Evolutionary conservation across 2,329 filamentous ascomycete genomes (phyloP).

Genomic region (Drechslerella dactyloides): DNA sequence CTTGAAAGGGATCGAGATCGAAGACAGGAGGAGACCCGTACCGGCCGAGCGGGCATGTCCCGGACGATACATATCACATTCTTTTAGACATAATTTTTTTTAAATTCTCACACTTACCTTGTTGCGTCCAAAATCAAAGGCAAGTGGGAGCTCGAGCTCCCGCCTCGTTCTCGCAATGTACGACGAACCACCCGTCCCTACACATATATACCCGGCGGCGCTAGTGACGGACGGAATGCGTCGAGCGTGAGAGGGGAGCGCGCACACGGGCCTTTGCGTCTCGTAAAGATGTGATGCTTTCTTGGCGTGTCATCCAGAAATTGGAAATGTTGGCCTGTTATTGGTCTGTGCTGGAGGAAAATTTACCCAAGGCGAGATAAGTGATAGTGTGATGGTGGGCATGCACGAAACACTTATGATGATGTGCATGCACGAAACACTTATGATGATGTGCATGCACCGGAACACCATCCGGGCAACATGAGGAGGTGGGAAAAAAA

Average conservation of each 20-base stretch:
- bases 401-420: constrained; percentile 31
- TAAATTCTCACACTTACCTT: too few species aligned
- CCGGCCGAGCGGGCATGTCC: too few species aligned
- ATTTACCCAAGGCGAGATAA: constrained; percentile 36
- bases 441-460: constrained; percentile 19
- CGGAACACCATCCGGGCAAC: constrained; percentile 31
- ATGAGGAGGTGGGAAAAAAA: constrained; percentile 8
- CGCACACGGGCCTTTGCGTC: constrained; percentile 20
- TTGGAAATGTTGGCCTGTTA: constrained; percentile 42
- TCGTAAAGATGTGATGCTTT: constrained; percentile 18
- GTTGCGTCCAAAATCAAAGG: too few species aligned
- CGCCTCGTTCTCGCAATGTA: background rate
- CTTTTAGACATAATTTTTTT: constrained; percentile 16
- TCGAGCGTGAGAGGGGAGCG: constrained; percentile 1
- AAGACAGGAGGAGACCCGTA: constrained; percentile 13
- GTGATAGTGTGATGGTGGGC: constrained; percentile 20
- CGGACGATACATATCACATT: constrained; percentile 34
- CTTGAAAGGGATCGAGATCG: constrained; percentile 38
- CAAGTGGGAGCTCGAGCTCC: too few species aligned
- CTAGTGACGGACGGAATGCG: background rate
- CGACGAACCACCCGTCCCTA: too few species aligned
- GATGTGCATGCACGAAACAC: constrained; percentile 31
- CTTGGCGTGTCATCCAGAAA: constrained; percentile 47
- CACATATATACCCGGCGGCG: background rate
- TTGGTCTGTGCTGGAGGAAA: constrained; percentile 27